These are phyloP conservation scores for Aspergillus arachidicola DNA, from an alignment of 2,329 filamentous ascomycete species.

Conservation along the genomic window DNA sequence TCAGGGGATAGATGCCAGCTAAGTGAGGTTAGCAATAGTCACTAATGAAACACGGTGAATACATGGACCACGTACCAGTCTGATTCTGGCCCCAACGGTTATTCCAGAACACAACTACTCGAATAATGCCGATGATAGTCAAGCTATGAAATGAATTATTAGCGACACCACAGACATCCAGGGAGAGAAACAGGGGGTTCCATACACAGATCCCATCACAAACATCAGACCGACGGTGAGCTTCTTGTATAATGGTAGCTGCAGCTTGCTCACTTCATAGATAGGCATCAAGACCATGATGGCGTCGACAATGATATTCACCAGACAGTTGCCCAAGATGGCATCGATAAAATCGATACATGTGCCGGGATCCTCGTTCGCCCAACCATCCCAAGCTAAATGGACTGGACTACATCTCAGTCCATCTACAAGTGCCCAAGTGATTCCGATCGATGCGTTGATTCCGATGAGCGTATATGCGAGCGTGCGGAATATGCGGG, in stretches of 20 bases:
- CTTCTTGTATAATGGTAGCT: constrained; percentile 22
- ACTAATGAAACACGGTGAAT: not conserved
- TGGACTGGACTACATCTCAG: constrained; percentile 24
- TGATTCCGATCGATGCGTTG: constrained; percentile 22
- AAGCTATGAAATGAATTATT: constrained; percentile 12
- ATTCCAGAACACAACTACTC: constrained; percentile 30
- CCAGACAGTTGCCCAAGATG: constrained; percentile 19
- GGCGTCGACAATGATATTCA: constrained; percentile 25
- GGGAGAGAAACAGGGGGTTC: not conserved
- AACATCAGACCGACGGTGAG: constrained; percentile 22
- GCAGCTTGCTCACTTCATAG: constrained; percentile 25
- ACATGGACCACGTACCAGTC: constrained; percentile 11
- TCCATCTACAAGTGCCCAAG: constrained; percentile 21
- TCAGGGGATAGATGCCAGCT: constrained; percentile 26
- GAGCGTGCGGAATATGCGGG: constrained; percentile 19
- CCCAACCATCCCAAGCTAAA: constrained; percentile 24
- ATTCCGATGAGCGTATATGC: constrained; percentile 24
- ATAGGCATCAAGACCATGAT: constrained; percentile 25
- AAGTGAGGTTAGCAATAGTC: not conserved
- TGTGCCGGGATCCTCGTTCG: constrained; percentile 14
- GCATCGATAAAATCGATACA: constrained; percentile 25
- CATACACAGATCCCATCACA: constrained; percentile 22
- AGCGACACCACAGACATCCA: not conserved
- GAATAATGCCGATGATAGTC: constrained; percentile 28
- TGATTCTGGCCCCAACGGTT: constrained; percentile 26